phyloP scores from a whole-genome alignment of 2,329 filamentous ascomycete genomes.

The Fusarium odoratissimum region DNA sequence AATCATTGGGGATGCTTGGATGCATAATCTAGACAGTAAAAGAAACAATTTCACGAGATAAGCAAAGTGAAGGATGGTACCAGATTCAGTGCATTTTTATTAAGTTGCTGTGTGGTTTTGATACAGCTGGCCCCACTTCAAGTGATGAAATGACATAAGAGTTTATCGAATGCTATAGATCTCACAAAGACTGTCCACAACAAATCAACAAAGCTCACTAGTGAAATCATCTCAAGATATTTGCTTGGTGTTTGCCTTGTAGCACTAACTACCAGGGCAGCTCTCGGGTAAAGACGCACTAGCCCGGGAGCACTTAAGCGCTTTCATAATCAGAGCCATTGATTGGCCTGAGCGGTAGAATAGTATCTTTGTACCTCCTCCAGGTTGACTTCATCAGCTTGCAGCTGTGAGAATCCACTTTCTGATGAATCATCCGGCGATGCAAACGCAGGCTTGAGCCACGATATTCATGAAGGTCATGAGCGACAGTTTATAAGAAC shows the following conservation, averaged over 20 bases:
- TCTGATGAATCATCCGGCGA: constrained; percentile 57
- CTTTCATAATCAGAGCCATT: neutral
- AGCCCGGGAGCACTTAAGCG: neutral
- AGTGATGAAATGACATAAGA: neutral
- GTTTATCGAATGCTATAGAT: too few species aligned
- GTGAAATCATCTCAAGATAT: neutral
- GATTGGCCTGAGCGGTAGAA: constrained; percentile 15
- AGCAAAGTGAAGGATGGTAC: neutral
- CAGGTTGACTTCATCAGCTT: constrained; percentile 24
- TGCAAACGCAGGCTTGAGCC: constrained; percentile 28
- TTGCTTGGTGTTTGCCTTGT: neutral
- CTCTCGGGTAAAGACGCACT: neutral
- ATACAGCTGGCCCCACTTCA: neutral
- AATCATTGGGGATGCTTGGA: constrained; percentile 9
- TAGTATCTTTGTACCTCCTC: constrained; percentile 18
- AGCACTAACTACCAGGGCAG: constrained; percentile 6
- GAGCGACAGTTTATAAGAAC: constrained; percentile 12
- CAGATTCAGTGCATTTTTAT: neutral
- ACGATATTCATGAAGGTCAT: constrained; percentile 9
- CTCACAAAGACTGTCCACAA: neutral
- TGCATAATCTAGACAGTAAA: constrained; percentile 22
- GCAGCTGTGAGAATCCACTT: constrained; percentile 43
- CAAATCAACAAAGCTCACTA: neutral
- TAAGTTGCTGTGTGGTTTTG: neutral
- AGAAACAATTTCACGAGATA: neutral